Evolutionary conservation across 352 stramenopile species (phyloP), one percentile per base, ranked within the genome.

Genomic region (Pythium monospermum): DNA sequence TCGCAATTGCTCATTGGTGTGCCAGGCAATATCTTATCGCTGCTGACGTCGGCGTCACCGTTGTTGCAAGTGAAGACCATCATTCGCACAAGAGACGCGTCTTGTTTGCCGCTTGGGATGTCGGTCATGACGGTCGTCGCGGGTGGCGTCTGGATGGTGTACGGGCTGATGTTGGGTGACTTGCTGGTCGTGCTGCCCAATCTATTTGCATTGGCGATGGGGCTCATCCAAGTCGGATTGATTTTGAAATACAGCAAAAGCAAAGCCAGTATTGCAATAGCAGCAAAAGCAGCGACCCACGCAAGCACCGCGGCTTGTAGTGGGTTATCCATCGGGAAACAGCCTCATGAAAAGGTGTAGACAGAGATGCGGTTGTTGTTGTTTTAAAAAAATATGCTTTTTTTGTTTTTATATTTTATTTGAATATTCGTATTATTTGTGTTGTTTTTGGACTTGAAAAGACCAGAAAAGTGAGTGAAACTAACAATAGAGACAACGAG

Each of bases 101-200:
- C 82, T 1, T 81, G 68, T 21, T 55, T 92, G 49, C 82, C 82
- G 2, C 62, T 82, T 1, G 82, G 82, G 40, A 92, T 92, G 82
- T 83, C 78, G 26, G 64, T 76, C 13, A 92, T 92, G 82, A 92
- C 74, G 23, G 68, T 88, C 3, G 65, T 92, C 32, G 68, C 75
- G 1, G 76, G 82, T 6, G 63, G 65, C 1, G 64, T 88, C 8
- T 92, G 81, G 81, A 68, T 71, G 41, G 50, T 74, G 5, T 92
- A 92, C 54, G 78, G 81, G 1, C 25, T 89, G 25, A 76, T 92
- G 58, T 51, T 90, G 11, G 43, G 63, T 0, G 82, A 92, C 46
- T 49, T 53, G 18, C 55, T 90, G 30, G 64, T 92, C 33, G 80
- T 87, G 25, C 69, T 76, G 52, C 82, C 82, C 7, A 92, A 92